phyloP scores from a whole-genome alignment of 2,329 filamentous ascomycete species.

The Sporothrix variecibatus region DNA sequence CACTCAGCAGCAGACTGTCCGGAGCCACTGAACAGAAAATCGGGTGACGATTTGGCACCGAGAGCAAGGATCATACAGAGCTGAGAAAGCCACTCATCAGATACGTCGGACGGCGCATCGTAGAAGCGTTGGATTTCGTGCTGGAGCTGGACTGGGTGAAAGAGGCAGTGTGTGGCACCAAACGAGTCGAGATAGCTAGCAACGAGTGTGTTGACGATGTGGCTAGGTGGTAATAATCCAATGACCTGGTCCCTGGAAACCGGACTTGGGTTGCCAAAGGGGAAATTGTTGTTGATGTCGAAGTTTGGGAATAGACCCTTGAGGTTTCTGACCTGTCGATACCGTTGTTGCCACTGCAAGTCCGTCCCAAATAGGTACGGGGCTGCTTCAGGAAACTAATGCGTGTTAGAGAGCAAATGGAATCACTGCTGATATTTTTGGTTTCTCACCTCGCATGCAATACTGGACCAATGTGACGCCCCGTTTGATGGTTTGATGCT shows the following conservation, averaged over 20 bases:
- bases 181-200: slow-evolving; percentile 33
- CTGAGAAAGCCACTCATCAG: slow-evolving; percentile 35
- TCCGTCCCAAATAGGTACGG: slow-evolving; percentile 34
- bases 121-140: slow-evolving; percentile 32
- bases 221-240: slow-evolving; percentile 31
- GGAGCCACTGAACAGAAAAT: slow-evolving; percentile 29
- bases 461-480: slow-evolving; percentile 29
- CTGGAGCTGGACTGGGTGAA: slow-evolving; percentile 33
- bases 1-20: slow-evolving; percentile 32
- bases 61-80: slow-evolving; percentile 36
- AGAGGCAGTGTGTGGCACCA: slow-evolving; percentile 34
- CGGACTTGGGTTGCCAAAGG: slow-evolving; percentile 32
- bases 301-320: slow-evolving; percentile 32
- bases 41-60: slow-evolving; percentile 31
- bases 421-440: not conserved
- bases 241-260: slow-evolving; percentile 31
- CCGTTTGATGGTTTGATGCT: slow-evolving; percentile 23
- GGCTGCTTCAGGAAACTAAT: slow-evolving; percentile 34
- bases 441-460: slow-evolving; percentile 30
- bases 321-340: slow-evolving; percentile 34
- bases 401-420: slow-evolving; percentile 6
- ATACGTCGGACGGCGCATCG: slow-evolving; percentile 28
- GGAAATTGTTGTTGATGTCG: slow-evolving; percentile 33
- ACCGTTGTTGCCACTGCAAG: slow-evolving; percentile 33
- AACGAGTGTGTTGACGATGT: slow-evolving; percentile 32